Base-by-base conservation (phyloP, 345 rosid genomes). In the Heritiera fomes region DNA sequence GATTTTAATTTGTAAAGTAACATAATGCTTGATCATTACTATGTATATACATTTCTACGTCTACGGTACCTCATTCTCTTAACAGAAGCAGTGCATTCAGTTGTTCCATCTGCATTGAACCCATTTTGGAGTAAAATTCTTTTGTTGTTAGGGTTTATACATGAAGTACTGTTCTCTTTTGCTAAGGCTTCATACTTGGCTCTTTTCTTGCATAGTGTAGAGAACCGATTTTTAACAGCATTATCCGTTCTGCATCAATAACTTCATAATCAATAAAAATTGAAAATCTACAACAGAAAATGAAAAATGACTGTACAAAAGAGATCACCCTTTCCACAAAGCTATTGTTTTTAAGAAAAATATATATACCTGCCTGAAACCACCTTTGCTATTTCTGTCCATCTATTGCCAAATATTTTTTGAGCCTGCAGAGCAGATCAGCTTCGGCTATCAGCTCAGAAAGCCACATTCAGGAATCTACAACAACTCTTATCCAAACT, bases 321-420 rank as follows among this genome's bases (percentile, higher is more conserved):
- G 72, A 17, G 10, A 11, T 52, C 28, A 76, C 49, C 53, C 64
- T 76, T 20, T 14, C 8, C 41, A 43, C 49, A 28, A 73, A 60
- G 7, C 1, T 2, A 34, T 6, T 73, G 17, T 64, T 64, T 64
- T 38, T 30, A 20, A 59, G 38, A 59, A 62, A 68, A 41, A 70
- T 18, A 58, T 30, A 45, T 76, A 40, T 93, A 96, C 99, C 99
- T 94, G 84, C 99, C 98, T 81, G 98, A 92, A 84, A 96, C 98
- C 90, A 94, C 97, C 90, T 96, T 96, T 73, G 99, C 98, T 45
- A 96, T 96, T 86, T 96, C 98, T 43, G 98, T 96, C 99, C 99
- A 96, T 85, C 98, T 89, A 83, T 96, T 96, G 45, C 99, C 99
- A 77, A 90, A 94, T 80, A 94, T 81, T 82, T 88, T 91, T 77